These are phyloP conservation scores for Hanseniaspora vineae DNA, from an alignment of 805 yeast species.

Conservation along the genomic window DNA sequence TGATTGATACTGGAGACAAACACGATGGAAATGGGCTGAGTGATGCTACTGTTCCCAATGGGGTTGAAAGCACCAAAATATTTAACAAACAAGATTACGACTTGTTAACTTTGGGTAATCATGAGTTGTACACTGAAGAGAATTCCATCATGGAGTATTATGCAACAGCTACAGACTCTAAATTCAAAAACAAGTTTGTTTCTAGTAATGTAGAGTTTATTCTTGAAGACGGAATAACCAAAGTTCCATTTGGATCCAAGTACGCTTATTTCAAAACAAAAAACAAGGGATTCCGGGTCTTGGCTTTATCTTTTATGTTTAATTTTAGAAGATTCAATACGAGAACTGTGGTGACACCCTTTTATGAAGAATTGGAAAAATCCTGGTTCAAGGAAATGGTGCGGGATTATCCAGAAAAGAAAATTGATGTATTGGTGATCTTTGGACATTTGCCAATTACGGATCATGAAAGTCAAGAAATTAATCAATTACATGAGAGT, in stretches of 20 bases:
- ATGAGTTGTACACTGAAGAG: constrained; percentile 65
- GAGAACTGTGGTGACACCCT: constrained; percentile 49
- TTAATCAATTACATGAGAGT: constrained; percentile 24
- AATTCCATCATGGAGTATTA: constrained; percentile 56
- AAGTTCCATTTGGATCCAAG: constrained; percentile 56
- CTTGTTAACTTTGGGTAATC: constrained; percentile 77
- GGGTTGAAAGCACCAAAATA: constrained; percentile 44
- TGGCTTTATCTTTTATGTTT: constrained; percentile 71
- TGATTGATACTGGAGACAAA: constrained; percentile 84
- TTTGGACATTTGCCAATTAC: constrained; percentile 71
- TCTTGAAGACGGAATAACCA: constrained; percentile 27
- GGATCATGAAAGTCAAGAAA: constrained; percentile 23
- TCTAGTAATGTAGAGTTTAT: constrained; percentile 58
- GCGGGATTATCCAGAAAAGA: constrained; percentile 21
- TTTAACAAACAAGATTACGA: constrained; percentile 62
- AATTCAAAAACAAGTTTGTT: constrained; percentile 52
- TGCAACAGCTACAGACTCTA: constrained; percentile 34
- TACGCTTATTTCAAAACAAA: constrained; percentile 55
- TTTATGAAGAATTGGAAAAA: constrained; percentile 38
- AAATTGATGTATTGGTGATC: constrained; percentile 54
- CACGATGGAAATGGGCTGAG: constrained; percentile 90
- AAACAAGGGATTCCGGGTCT: constrained; percentile 34
- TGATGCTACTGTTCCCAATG: constrained; percentile 69
- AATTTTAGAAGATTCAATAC: constrained; percentile 52
- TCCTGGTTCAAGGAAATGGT: constrained; percentile 51